Percentiles rank a stretch among this genome's conserved stretches.
Conservation (phyloP, 192 early-diverging fungal species). For the Gigaspora rosea region DNA sequence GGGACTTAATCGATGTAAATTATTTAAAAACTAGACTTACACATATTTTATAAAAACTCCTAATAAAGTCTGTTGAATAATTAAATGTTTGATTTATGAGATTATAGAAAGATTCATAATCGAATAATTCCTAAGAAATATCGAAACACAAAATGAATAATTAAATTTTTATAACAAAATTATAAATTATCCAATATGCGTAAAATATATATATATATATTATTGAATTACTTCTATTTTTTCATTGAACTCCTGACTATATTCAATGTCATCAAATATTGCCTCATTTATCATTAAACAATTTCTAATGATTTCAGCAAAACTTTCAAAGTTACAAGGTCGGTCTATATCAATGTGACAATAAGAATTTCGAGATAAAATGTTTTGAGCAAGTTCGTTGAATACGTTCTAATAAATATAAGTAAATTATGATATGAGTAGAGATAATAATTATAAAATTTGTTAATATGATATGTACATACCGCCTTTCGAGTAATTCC, state of each 20-base stretch:
- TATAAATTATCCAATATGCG: neutral
- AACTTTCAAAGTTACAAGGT: constrained; percentile 56
- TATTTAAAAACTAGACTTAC: constrained; percentile 10
- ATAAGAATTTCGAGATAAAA: constrained; percentile 94
- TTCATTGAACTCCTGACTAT: constrained; percentile 52
- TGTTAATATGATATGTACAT: neutral
- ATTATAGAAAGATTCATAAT: constrained; percentile 5
- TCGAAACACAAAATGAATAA: neutral
- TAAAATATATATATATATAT: too few species aligned
- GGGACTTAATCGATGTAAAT: too few species aligned
- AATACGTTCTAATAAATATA: constrained; percentile 75
- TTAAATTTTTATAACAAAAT: neutral
- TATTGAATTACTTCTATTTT: constrained; percentile 47
- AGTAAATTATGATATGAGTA: neutral
- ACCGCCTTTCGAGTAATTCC: constrained; percentile 79
- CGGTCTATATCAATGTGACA: constrained; percentile 75
- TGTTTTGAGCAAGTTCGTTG: constrained; percentile 88
- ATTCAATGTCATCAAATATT: constrained; percentile 22
- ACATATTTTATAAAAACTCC: constrained; percentile 17
- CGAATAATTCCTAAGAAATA: constrained; percentile 8
- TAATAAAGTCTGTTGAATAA: constrained; percentile 6
- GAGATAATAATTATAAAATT: neutral
- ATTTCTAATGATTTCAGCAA: constrained; percentile 54
- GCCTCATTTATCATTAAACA: constrained; percentile 44
- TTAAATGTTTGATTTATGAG: constrained; percentile 6